phyloP scores from a whole-genome alignment of 495 filamentous ascomycete genomes.

The Penicillium canescens region DNA sequence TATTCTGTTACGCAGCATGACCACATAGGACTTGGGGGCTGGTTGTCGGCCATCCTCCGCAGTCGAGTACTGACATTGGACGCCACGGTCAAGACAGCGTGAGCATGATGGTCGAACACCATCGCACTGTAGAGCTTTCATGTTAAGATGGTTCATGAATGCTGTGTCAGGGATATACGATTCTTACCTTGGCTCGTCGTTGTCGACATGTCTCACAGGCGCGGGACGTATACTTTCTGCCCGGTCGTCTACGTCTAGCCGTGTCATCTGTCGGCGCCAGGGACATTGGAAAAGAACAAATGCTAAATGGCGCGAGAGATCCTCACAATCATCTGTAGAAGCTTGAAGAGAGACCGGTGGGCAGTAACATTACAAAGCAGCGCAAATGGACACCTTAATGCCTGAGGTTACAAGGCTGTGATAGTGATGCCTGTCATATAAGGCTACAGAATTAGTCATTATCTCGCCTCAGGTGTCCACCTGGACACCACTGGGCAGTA shows the following conservation, averaged over 20 bases:
- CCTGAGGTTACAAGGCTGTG: background rate
- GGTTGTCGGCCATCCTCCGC: conserved; percentile 29
- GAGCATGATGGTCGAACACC: conserved; percentile 27
- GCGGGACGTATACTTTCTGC: conserved; percentile 28
- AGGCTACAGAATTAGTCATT: conserved; percentile 1
- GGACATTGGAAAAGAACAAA: conserved; percentile 2
- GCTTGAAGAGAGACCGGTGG: too few species aligned
- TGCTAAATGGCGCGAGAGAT: background rate
- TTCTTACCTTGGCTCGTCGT: conserved; percentile 28
- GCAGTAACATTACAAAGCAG: conserved; percentile 19
- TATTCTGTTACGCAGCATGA: conserved; percentile 28
- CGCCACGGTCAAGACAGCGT: conserved; percentile 25
- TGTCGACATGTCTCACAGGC: conserved; percentile 33
- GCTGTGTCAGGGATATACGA: background rate
- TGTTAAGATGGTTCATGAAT: background rate
- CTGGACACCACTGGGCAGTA: background rate
- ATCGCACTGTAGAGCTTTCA: conserved; percentile 21
- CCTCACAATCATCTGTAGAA: background rate
- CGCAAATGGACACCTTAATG: conserved; percentile 2
- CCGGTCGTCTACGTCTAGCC: conserved; percentile 17
- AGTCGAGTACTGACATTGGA: conserved; percentile 26
- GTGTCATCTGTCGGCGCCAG: conserved; percentile 12
- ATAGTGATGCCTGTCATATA: background rate
- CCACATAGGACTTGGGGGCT: conserved; percentile 31
- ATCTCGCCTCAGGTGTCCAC: background rate